phyloP scores from a whole-genome alignment of 1,284 basidiomycete genomes.

The Ceratobasidium sp. region DNA sequence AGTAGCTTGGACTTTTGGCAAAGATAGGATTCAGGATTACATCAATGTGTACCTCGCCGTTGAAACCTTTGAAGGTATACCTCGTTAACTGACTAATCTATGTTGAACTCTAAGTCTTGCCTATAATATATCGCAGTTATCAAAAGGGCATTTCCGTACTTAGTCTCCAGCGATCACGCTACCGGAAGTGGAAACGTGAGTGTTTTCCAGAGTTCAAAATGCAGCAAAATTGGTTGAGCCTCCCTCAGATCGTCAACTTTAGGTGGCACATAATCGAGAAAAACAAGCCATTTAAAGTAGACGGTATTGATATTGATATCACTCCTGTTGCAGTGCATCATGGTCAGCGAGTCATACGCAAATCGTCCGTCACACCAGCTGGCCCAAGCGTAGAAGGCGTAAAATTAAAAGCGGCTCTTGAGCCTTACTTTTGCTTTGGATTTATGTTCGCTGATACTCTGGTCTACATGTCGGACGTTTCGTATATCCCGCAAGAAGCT shows the following conservation, averaged over 20 bases:
- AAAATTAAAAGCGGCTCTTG: slow-evolving; percentile 42
- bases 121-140: slow-evolving; percentile 54
- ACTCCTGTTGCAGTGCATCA: slow-evolving; percentile 64
- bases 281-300: slow-evolving; percentile 67
- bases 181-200: slow-evolving; percentile 79
- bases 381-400: no score
- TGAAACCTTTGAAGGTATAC: slow-evolving; percentile 59
- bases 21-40: slow-evolving; percentile 65
- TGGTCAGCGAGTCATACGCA: neutral
- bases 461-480: slow-evolving; percentile 78
- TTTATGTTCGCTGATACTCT: slow-evolving; percentile 71
- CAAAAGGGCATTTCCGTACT: slow-evolving; percentile 74
- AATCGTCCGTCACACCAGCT: no score
- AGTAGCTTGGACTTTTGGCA: slow-evolving; percentile 74
- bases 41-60: slow-evolving; percentile 76
- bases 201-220: slow-evolving; percentile 42
- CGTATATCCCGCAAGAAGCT: slow-evolving; percentile 70
- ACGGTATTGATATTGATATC: slow-evolving; percentile 65
- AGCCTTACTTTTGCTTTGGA: slow-evolving; percentile 72
- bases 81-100: no score
- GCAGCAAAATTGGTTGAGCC: neutral
- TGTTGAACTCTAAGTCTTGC: no score
- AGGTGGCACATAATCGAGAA: slow-evolving; percentile 79
- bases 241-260: slow-evolving; percentile 70
- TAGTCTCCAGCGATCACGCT: slow-evolving; percentile 77